Conservation (phyloP, 140 eudicot species). For the Stevia rebaudiana region DNA sequence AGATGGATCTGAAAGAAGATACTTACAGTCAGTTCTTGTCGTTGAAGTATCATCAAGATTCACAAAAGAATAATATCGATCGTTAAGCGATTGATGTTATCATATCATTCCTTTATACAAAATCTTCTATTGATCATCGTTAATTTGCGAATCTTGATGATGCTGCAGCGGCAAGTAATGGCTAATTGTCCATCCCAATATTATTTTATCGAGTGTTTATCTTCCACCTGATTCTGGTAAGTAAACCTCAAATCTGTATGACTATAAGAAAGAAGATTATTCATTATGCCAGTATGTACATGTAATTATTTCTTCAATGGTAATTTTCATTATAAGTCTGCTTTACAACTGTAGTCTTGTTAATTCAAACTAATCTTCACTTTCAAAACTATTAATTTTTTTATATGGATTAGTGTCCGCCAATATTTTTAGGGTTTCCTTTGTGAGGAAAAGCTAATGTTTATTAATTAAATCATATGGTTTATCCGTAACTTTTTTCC, state of each 20-base stretch:
- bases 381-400: background rate
- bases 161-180: slow-evolving; percentile 73
- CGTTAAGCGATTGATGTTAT: slow-evolving; percentile 22
- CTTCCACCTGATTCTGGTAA: slow-evolving; percentile 24
- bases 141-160: slow-evolving; percentile 89
- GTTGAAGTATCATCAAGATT: slow-evolving; percentile 80
- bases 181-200: slow-evolving; percentile 11
- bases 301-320: no score
- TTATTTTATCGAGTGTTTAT: background rate
- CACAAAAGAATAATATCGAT: slow-evolving; percentile 32
- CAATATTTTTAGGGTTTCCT: slow-evolving; percentile 25
- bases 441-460: slow-evolving; percentile 1
- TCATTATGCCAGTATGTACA: no score
- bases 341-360: background rate
- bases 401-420: slow-evolving; percentile 15
- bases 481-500: slow-evolving; percentile 4
- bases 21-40: slow-evolving; percentile 49
- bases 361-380: background rate
- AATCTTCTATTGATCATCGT: no score
- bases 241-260: background rate
- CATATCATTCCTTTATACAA: no score
- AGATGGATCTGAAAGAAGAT: slow-evolving; percentile 6
- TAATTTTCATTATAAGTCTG: no score
- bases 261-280: background rate
- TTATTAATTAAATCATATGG: background rate